Conservation (phyloP, 257 asterid genomes). For the Jacaranda mimosifolia region DNA sequence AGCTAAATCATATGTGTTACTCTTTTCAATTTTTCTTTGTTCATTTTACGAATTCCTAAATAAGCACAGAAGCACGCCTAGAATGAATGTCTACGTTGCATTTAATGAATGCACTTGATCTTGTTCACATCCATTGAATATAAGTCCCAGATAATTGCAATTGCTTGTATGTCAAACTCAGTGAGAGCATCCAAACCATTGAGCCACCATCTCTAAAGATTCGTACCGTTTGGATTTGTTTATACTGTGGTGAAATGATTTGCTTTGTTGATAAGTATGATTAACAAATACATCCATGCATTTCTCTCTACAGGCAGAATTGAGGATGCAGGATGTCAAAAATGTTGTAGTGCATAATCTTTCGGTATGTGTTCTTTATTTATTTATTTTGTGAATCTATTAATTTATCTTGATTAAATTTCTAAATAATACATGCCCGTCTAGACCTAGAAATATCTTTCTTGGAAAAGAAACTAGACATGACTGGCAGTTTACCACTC, state of each 20-base stretch:
- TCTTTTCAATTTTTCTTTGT: not conserved
- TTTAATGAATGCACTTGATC: too few relatives aligned
- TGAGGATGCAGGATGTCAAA: slow-evolving; percentile 93
- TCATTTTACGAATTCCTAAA: not conserved
- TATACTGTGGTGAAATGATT: slow-evolving; percentile 1
- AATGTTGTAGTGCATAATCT: slow-evolving; percentile 84
- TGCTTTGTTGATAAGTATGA: slow-evolving; percentile 16
- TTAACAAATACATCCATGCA: slow-evolving; percentile 5
- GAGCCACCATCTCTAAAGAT: not conserved
- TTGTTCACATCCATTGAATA: too few relatives aligned
- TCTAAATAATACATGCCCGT: slow-evolving; percentile 13
- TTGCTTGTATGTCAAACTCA: too few relatives aligned
- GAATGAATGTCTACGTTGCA: not conserved
- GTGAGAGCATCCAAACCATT: slow-evolving; percentile 1
- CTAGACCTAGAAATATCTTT: not conserved
- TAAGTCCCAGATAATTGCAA: too few relatives aligned
- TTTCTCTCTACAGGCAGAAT: slow-evolving; percentile 75
- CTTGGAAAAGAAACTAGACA: not conserved
- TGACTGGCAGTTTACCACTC: not conserved
- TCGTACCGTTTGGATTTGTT: slow-evolving; percentile 20
- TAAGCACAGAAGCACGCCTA: not conserved
- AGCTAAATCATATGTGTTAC: not conserved
- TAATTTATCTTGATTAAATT: slow-evolving; percentile 6
- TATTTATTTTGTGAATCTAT: not conserved
- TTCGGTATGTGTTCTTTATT: slow-evolving; percentile 69